Evolutionary conservation across 2,329 filamentous ascomycete genomes (phyloP), one percentile per base, ranked within the genome.

Genomic region (Phyllosticta citriasiana): DNA sequence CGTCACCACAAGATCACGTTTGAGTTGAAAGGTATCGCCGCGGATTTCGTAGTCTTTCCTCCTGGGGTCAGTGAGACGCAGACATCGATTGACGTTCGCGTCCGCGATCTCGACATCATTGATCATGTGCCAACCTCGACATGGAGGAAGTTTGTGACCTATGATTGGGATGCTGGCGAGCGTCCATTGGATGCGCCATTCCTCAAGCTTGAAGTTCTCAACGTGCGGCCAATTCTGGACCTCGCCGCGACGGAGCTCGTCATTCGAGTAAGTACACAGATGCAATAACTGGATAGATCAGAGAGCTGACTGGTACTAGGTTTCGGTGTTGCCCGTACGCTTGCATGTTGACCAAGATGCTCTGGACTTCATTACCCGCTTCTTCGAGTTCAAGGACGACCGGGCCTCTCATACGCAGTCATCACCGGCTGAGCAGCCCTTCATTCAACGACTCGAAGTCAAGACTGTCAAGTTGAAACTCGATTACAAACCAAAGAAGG

Each of bases 401-500:
- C 77, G 77, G 1, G 69, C 68, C 0, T 68, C 73, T 14, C 65
- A 66, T 30, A 57, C 67, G 7, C 76, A 69, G 1, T 78, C 82
- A 0, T 75, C 78, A 4, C 75, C 78, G 2, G 82, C 84, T 1
- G 81, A 85, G 2, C 77, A 88, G 6, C 89, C 91, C 0, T 99
- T 97, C 73, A 79, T 99, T 1, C 93, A 97, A 71, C 84, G 94
- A 59, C 87, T 91, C 1, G 94, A 97, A 75, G 82, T 99, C 55
- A 88, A 90, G 65, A 84, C 89, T 3, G 84, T 99, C 25, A 86
- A 86, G 2, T 82, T 99, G 61, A 91, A 88, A 69, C 84, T 95
- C 3, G 94, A 99, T 74, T 99, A 99, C 77, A 99, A 99, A 73
- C 94, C 94, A 8, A 97, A 99, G 74, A 85, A 91, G n/a, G 90